Percentiles rank a stretch among this genome's conserved stretches.
phyloP scores from a whole-genome alignment of 1,284 basidiomycete genomes.

The Microstroma glucosiphilum region DNA sequence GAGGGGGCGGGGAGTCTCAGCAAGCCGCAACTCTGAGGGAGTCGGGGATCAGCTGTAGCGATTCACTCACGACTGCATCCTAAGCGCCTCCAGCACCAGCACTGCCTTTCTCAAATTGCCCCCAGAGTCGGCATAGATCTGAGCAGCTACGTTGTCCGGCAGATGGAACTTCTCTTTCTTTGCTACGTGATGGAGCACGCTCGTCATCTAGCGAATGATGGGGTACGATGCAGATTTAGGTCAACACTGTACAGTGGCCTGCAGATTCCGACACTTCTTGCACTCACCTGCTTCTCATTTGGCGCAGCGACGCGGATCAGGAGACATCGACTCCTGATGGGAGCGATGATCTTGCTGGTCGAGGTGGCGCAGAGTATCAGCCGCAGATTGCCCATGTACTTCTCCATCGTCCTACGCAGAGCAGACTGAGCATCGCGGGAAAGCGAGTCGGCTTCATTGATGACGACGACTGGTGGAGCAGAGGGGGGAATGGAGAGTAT shows the following conservation, averaged over 20 bases:
- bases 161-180: slow-evolving; percentile 74
- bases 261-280: slow-evolving; percentile 44
- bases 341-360: slow-evolving; percentile 91
- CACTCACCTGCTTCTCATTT: slow-evolving; percentile 58
- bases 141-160: slow-evolving; percentile 65
- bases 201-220: slow-evolving; percentile 63
- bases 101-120: slow-evolving; percentile 94
- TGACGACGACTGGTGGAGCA: slow-evolving; percentile 77
- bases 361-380: slow-evolving; percentile 97
- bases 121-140: slow-evolving; percentile 72
- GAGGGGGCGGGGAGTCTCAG: slow-evolving; percentile 4
- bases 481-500: slow-evolving; percentile 5
- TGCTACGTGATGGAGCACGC: slow-evolving; percentile 71
- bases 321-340: slow-evolving; percentile 90
- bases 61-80: slow-evolving; percentile 59
- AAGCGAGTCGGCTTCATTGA: slow-evolving; percentile 93
- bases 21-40: not conserved
- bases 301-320: slow-evolving; percentile 90
- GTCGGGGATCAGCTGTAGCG: not conserved
- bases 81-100: slow-evolving; percentile 86
- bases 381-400: slow-evolving; percentile 96
- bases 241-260: slow-evolving; percentile 49
- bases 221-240: not conserved
- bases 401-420: slow-evolving; percentile 91
- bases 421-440: slow-evolving; percentile 95